Conservation (phyloP, 495 filamentous ascomycete species). For the Hypoxylon crocopeplum region DNA sequence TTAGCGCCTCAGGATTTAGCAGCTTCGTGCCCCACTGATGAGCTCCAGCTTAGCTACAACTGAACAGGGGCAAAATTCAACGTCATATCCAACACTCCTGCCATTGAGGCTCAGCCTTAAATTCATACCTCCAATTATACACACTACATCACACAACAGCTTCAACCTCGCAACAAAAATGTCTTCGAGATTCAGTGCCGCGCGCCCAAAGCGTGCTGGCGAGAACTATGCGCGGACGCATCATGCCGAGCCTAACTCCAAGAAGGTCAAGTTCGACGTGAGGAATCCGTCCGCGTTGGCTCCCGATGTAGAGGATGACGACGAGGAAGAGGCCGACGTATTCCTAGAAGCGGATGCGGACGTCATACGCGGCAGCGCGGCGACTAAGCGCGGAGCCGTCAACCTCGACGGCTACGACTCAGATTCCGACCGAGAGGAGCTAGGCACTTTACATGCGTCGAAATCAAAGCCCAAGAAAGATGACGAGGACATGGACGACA, state of each 20-base stretch:
- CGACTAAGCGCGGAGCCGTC: constrained; percentile 86
- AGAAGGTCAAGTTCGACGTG: constrained; percentile 93
- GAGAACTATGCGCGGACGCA: constrained; percentile 80
- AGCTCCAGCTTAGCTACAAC: constrained; percentile 27
- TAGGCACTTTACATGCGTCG: constrained; percentile 32
- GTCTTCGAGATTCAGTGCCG: constrained; percentile 67
- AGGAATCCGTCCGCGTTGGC: constrained; percentile 92
- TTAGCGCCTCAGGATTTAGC: neutral
- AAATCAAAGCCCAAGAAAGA: constrained; percentile 48
- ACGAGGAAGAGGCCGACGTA: constrained; percentile 59
- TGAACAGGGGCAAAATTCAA: constrained; percentile 36
- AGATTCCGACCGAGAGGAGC: constrained; percentile 83
- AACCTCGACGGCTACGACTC: constrained; percentile 97
- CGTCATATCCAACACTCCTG: constrained; percentile 24
- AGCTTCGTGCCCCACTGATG: constrained; percentile 30
- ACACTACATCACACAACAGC: neutral
- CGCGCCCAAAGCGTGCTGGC: constrained; percentile 80
- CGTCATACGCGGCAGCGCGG: constrained; percentile 84
- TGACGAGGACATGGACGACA: constrained; percentile 76
- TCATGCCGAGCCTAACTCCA: constrained; percentile 66
- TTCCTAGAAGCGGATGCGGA: constrained; percentile 74
- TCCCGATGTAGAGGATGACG: constrained; percentile 73
- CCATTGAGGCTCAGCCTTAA: constrained; percentile 10
- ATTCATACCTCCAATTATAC: constrained; percentile 3
- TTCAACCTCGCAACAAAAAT: constrained; percentile 47